Evolutionary conservation across 1,139 yeast species (phyloP), one percentile per base, ranked within the genome.

Genomic region (Yarrowia galli): DNA sequence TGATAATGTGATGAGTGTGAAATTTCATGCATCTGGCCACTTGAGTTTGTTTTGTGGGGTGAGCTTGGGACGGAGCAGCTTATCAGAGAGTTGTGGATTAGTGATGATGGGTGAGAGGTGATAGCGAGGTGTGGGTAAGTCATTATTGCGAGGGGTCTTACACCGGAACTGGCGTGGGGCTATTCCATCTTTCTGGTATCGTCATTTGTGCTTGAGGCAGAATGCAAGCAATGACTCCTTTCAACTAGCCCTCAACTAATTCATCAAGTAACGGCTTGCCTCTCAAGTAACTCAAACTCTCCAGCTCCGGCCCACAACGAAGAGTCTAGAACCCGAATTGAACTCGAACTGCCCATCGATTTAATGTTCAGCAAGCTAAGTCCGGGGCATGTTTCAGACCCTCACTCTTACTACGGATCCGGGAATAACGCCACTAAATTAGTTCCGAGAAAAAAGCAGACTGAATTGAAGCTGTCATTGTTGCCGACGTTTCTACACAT

Each of bases 1-100:
- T 48, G 54, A 38, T 61, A 43, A 40, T 25, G 38, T 16, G 35
- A 23, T 16, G 38, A 22, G 49, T 16, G 43, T 58, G 64, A 58
- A 58, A 58, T 42, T 58, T 58, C 64, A 43, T 43, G 51, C 61
- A 38, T 15, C 18, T 12, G 13, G 16, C 10, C 32, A 22, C 18
- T 32, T 36, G 61, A 54, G 61, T 54, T 54, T 40, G 36, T 25
- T 35, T 36, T 54, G 61, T 25, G 61, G 61, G 46, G 46, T 28
- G 32, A 23, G 45, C 15, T 35, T 22, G 18, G 28, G 42, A 35
- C 18, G 20, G 60, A 35, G 35, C 49, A 45, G 32, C 49, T 43
- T 25, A 43, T 43, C 18, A 18, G 46, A 6, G 16, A 18, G 6
- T 16, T 9, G 20, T 22, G 25, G n/a, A 10, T 12, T 45, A 45